A percentile compares a stretch with the other conserved stretches of the same genome.
phyloP scores from a whole-genome alignment of 164 flowering plant species.

The Kingdonia uniflora region DNA sequence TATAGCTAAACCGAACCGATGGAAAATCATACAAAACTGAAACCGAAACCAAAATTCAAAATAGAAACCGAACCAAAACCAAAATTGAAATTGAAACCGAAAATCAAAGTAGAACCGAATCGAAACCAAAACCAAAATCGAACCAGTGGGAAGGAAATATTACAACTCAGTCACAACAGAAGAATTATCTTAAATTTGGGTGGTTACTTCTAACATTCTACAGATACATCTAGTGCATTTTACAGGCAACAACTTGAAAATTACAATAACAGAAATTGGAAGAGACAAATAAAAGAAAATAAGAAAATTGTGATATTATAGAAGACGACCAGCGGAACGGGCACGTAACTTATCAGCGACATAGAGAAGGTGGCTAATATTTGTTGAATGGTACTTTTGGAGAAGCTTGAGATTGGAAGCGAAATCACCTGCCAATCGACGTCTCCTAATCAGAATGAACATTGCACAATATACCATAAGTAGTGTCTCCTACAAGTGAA shows the following conservation, averaged over 20 bases:
- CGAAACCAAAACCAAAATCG: too few relatives aligned
- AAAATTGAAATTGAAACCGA: too few relatives aligned
- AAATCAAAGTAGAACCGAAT: too few relatives aligned
- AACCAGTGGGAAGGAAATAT: too few relatives aligned
- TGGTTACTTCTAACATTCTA: constrained; percentile 8
- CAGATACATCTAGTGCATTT: constrained; percentile 24
- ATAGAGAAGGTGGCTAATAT: constrained; percentile 82
- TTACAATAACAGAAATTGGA: too few relatives aligned
- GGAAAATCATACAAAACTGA: too few relatives aligned
- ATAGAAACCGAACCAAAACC: too few relatives aligned
- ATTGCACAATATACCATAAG: constrained; percentile 88
- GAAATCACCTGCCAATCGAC: constrained; percentile 93
- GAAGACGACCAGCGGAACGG: constrained; percentile 21
- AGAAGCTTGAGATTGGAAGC: constrained; percentile 87
- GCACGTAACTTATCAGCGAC: constrained; percentile 81
- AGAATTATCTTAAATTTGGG: too few relatives aligned
- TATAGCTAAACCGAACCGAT: too few relatives aligned
- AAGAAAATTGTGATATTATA: not conserved
- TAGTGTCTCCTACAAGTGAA: constrained; percentile 63
- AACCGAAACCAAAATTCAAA: too few relatives aligned
- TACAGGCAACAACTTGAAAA: constrained; percentile 9
- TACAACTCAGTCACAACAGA: too few relatives aligned
- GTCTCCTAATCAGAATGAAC: constrained; percentile 75
- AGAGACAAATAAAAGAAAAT: not conserved
- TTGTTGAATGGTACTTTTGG: constrained; percentile 79